Percentiles rank a stretch among this genome's conserved stretches.
Evolutionary conservation across 768 basidiomycete genomes (phyloP).

Genomic region (Hortiboletus flavorubellus): DNA sequence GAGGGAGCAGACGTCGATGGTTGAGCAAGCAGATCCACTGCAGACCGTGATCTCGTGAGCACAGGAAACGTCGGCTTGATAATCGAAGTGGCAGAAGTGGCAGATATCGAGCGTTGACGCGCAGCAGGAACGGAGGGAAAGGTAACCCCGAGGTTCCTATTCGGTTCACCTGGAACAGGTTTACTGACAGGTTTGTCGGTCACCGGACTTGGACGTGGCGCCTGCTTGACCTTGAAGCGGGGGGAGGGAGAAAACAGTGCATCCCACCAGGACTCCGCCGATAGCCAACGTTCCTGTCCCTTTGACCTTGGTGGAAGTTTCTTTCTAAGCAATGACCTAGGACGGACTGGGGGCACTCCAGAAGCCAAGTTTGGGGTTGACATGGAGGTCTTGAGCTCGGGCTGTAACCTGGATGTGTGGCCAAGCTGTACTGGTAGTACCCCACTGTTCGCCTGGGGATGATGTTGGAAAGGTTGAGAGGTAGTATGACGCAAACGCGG

Average conservation of each 20-base stretch:
- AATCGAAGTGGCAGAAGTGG: not conserved
- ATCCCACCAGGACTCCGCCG: constrained; percentile 80
- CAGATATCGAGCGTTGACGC: constrained; percentile 25
- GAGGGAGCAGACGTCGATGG: constrained; percentile 3
- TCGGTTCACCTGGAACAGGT: constrained; percentile 31
- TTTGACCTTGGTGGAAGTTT: constrained; percentile 31
- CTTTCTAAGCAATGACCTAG: constrained; percentile 17
- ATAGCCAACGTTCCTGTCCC: constrained; percentile 62
- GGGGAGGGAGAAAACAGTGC: constrained; percentile 75
- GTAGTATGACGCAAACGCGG: constrained; percentile 19
- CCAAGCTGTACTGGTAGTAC: constrained; percentile 8
- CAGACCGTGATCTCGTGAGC: constrained; percentile 22
- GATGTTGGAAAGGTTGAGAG: constrained; percentile 23
- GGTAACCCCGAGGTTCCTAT: not conserved
- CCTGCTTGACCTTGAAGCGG: constrained; percentile 53
- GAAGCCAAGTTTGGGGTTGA: constrained; percentile 65
- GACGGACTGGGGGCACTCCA: constrained; percentile 2
- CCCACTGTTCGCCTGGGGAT: constrained; percentile 3
- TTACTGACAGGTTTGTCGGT: constrained; percentile 41
- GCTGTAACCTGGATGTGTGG: not conserved
- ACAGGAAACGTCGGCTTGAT: not conserved
- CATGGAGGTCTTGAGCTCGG: constrained; percentile 47
- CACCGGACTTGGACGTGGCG: constrained; percentile 12
- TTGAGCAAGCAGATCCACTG: constrained; percentile 15
- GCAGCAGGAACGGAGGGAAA: constrained; percentile 8